Base-by-base conservation (phyloP, 2,329 filamentous ascomycete species). In the Periglandula ipomoeae region DNA sequence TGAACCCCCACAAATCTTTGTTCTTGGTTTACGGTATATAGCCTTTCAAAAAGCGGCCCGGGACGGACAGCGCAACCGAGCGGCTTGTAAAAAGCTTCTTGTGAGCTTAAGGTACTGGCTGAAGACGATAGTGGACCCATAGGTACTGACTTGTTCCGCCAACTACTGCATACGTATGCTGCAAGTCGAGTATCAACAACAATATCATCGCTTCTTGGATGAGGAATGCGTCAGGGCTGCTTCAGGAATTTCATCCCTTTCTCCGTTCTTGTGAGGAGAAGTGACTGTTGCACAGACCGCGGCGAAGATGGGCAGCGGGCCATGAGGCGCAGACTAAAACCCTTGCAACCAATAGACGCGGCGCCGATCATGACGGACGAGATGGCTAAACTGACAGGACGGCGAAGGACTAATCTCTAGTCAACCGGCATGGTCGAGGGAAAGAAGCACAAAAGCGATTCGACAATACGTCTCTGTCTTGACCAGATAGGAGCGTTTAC, bases 41-140 rank as follows among this genome's bases (percentile, higher is more conserved):
- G n/a, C n/a, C n/a, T n/a, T n/a, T n/a, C 15, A 39, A 27, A 39
- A 20, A 34, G 35, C 49, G 49, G 49, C 34, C 41, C 49, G 46
- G 49, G 46, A 49, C 49, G 49, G 47, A 22, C 40, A 48, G 49
- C 37, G 34, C 35, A 48, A 41, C 37, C 37, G 35, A 32, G 35
- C 35, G 49, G 49, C 42, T n/a, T n/a, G n/a, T n/a, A n/a, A 35
- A 24, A 37, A 47, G 27, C n/a, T n/a, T n/a, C n/a, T n/a, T n/a
- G n/a, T n/a, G n/a, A n/a, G n/a, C n/a, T n/a, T n/a, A n/a, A n/a
- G n/a, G n/a, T n/a, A n/a, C 39, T 38, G 24, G 32, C 39, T 37
- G 32, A 38, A 22, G 41, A 26, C 23, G 46, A 43, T 27, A 26
- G 39, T 35, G 46, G 39, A 48, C 19, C 38, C 17, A 26, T 24